Conservation (phyloP, 192 early-diverging fungal genomes). For the Linnemannia elongata region DNA sequence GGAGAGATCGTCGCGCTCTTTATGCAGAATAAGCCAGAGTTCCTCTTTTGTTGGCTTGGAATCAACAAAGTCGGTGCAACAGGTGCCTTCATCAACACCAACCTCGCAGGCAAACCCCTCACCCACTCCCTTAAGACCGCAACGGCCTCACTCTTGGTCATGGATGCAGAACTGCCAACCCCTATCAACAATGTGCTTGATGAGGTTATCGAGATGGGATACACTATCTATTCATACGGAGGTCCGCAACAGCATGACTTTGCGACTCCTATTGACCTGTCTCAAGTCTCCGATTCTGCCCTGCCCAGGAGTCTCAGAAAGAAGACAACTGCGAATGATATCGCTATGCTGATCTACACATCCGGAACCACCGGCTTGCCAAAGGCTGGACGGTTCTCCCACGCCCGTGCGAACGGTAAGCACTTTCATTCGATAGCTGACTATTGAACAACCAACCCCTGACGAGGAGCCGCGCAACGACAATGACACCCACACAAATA, state of each 20-base stretch:
- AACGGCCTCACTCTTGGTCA: slow-evolving; percentile 48
- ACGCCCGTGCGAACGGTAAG: slow-evolving; percentile 53
- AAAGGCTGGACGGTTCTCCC: slow-evolving; percentile 68
- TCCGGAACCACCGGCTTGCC: slow-evolving; percentile 76
- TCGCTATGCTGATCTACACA: slow-evolving; percentile 63
- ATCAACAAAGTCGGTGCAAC: slow-evolving; percentile 71
- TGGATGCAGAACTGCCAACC: slow-evolving; percentile 50
- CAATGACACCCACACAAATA: background rate
- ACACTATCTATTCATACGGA: slow-evolving; percentile 33
- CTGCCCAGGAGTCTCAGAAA: slow-evolving; percentile 42
- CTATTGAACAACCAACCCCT: background rate
- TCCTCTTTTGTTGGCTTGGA: slow-evolving; percentile 69
- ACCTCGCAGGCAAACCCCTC: slow-evolving; percentile 62
- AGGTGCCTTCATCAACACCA: slow-evolving; percentile 74
- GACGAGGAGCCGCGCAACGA: background rate
- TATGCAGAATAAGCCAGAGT: slow-evolving; percentile 74
- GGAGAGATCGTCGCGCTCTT: slow-evolving; percentile 70
- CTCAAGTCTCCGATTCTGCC: slow-evolving; percentile 19
- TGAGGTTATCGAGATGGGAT: slow-evolving; percentile 35
- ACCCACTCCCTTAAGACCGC: slow-evolving; percentile 59
- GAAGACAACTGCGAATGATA: slow-evolving; percentile 38
- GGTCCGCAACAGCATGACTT: slow-evolving; percentile 45
- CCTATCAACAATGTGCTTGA: slow-evolving; percentile 30
- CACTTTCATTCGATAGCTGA: background rate
- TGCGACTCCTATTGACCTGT: slow-evolving; percentile 51